These are phyloP conservation scores for Colletotrichum liaoningense DNA, from an alignment of 2,329 filamentous ascomycete genomes.

Conservation along the genomic window DNA sequence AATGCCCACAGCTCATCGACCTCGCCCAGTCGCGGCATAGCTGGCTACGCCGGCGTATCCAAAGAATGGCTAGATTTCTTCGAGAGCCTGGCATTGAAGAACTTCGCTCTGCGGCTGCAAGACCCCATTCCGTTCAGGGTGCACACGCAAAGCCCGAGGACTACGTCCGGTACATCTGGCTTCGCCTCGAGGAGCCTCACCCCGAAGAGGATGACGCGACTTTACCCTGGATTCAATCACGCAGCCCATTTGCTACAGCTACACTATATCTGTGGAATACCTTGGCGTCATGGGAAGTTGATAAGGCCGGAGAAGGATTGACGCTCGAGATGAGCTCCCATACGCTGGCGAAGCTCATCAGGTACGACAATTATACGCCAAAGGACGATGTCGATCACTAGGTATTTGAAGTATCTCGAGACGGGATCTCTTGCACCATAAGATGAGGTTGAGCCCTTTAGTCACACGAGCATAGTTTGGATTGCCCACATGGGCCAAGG, in stretches of 20 bases:
- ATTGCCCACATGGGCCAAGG: background rate
- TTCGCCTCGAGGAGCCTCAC: background rate
- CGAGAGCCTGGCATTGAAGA: background rate
- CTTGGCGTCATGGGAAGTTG: background rate
- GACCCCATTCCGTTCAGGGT: background rate
- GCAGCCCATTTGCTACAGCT: background rate
- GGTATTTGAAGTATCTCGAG: background rate
- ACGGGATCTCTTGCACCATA: background rate
- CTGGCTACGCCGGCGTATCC: constrained; percentile 5
- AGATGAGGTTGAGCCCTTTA: background rate
- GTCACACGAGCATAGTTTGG: background rate
- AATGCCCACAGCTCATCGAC: background rate
- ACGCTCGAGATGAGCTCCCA: background rate
- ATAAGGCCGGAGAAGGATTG: background rate
- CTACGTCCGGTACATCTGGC: background rate
- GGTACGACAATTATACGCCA: background rate
- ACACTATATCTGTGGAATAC: background rate
- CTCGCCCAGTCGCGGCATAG: background rate
- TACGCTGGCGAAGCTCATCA: background rate
- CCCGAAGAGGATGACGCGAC: background rate
- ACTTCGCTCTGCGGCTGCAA: background rate
- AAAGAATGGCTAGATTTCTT: background rate
- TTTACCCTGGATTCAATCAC: background rate
- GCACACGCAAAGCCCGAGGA: background rate
- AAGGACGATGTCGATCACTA: background rate